Evolutionary conservation across 2,329 filamentous ascomycete species (phyloP).

Genomic region (Didymella pomorum): DNA sequence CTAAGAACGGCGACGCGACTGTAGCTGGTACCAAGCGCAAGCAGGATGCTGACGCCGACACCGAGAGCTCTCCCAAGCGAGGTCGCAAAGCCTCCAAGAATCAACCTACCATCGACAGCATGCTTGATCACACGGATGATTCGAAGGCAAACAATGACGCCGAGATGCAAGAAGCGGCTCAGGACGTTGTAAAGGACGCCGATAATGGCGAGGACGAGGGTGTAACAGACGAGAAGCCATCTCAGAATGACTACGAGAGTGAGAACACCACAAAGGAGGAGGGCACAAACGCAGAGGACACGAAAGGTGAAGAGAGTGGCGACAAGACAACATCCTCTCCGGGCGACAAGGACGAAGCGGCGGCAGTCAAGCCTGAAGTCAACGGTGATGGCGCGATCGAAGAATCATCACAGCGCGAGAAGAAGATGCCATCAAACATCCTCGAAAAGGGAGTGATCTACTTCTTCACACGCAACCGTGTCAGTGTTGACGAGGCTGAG

Average conservation of each 20-base stretch:
- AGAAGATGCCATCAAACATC: constrained; percentile 66
- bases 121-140: constrained; percentile 50
- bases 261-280: constrained; percentile 2
- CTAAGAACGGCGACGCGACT: constrained; percentile 39
- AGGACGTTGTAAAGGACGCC: constrained; percentile 14
- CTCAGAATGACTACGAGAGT: constrained; percentile 13
- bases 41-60: constrained; percentile 45
- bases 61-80: constrained; percentile 52
- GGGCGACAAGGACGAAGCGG: constrained; percentile 31
- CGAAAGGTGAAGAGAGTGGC: constrained; percentile 38
- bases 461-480: constrained; percentile 85
- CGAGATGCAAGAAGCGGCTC: constrained; percentile 22
- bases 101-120: constrained; percentile 64
- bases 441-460: constrained; percentile 90
- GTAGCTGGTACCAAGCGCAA: constrained; percentile 53
- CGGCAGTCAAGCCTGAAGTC: constrained; percentile 16
- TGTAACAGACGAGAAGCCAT: constrained; percentile 27
- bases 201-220: constrained; percentile 8
- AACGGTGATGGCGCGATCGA: constrained; percentile 52
- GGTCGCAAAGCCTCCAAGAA: constrained; percentile 54
- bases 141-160: constrained; percentile 36
- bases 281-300: constrained; percentile 20
- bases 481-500: constrained; percentile 74
- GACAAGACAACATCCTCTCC: constrained; percentile 29
- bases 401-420: constrained; percentile 60